A percentile compares a stretch with the other conserved stretches of the same genome.
These are phyloP conservation scores for Globisporangium middletonii DNA, from an alignment of 352 stramenopile species.

Conservation along the genomic window DNA sequence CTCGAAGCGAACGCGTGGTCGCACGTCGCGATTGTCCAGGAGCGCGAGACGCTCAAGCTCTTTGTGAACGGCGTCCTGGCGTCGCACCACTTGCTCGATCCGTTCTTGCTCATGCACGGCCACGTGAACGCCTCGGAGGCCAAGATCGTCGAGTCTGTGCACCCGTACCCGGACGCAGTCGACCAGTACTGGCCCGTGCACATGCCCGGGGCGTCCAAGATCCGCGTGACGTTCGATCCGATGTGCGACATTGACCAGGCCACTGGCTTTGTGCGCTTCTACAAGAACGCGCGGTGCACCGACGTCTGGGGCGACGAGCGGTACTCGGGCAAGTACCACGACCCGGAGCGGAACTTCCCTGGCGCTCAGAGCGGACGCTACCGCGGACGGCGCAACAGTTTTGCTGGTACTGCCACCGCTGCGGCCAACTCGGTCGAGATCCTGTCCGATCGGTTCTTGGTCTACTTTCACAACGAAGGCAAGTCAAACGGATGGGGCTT, in stretches of 20 bases:
- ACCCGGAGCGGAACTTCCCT: constrained; percentile 69
- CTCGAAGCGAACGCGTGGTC: constrained; percentile 57
- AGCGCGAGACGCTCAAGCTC: constrained; percentile 49
- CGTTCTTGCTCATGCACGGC: constrained; percentile 51
- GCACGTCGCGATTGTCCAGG: constrained; percentile 63
- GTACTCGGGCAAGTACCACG: constrained; percentile 69
- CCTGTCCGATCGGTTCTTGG: constrained; percentile 54
- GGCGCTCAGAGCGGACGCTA: constrained; percentile 53
- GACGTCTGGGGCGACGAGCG: constrained; percentile 66
- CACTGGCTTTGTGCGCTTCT: constrained; percentile 61
- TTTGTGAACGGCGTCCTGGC: constrained; percentile 66
- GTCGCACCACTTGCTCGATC: constrained; percentile 55
- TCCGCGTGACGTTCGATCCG: constrained; percentile 72
- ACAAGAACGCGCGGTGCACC: constrained; percentile 60
- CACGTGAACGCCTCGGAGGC: constrained; percentile 33
- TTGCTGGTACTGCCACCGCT: background rate
- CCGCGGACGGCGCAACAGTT: constrained; percentile 23
- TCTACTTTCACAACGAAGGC: constrained; percentile 66
- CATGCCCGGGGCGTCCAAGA: constrained; percentile 61
- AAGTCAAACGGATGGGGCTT: constrained; percentile 62
- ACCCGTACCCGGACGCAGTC: constrained; percentile 41
- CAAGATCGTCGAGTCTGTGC: constrained; percentile 53
- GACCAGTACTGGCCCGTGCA: constrained; percentile 70
- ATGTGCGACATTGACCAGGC: constrained; percentile 59
- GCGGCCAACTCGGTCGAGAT: constrained; percentile 46